Percentiles rank a stretch among this genome's conserved stretches.
Evolutionary conservation across 192 early-diverging fungal genomes (phyloP).

Genomic region (Polychytrium aggregatum): DNA sequence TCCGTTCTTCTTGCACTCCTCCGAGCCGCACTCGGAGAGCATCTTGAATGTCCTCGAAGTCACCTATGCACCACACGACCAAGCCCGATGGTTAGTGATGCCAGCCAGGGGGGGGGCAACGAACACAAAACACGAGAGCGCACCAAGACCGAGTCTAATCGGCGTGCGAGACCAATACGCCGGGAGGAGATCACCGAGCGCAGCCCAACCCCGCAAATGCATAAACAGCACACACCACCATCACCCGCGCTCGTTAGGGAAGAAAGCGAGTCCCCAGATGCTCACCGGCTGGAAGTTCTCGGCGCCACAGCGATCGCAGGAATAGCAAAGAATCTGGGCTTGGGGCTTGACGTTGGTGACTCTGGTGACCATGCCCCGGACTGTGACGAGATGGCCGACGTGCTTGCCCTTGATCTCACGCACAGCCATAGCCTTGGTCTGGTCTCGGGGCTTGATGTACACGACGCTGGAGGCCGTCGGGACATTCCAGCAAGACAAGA

Average conservation of each 20-base stretch:
- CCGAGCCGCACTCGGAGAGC: constrained; percentile 66
- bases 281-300: constrained; percentile 96
- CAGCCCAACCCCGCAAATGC: too few species aligned
- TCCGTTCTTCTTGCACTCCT: constrained; percentile 68
- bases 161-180: too few species aligned
- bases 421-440: constrained; percentile 58
- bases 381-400: constrained; percentile 76
- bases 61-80: too few species aligned
- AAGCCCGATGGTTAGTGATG: background rate
- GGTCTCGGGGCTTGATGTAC: constrained; percentile 64
- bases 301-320: constrained; percentile 87
- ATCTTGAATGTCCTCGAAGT: constrained; percentile 48
- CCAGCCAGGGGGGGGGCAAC: too few species aligned
- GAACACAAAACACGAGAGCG: too few species aligned
- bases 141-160: too few species aligned
- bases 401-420: constrained; percentile 70
- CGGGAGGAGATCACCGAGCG: too few species aligned
- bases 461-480: constrained; percentile 40
- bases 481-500: background rate
- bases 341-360: constrained; percentile 90
- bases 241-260: too few species aligned
- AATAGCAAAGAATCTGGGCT: constrained; percentile 74
- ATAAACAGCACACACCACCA: too few species aligned
- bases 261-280: too few species aligned
- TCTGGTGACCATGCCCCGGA: constrained; percentile 88